phyloP scores from a whole-genome alignment of 495 filamentous ascomycete genomes.

The Trichoderma parareesei region DNA sequence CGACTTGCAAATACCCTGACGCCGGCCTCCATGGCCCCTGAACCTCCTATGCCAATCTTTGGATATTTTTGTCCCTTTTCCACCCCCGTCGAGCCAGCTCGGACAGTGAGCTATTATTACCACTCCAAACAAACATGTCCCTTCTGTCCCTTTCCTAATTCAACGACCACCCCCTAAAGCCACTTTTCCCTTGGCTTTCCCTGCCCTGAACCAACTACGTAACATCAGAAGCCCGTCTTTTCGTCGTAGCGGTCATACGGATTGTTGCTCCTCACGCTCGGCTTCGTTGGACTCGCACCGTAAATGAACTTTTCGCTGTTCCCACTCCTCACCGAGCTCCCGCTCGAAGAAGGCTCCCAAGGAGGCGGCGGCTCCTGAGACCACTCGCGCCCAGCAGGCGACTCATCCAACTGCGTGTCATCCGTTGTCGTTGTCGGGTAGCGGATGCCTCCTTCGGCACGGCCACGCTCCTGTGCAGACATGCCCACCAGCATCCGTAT shows the following conservation, averaged over 20 bases:
- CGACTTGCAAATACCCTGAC: not conserved
- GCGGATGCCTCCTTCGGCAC: slow-evolving; percentile 39
- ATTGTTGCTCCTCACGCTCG: not conserved
- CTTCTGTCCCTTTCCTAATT: not conserved
- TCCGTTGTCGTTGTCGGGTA: slow-evolving; percentile 14
- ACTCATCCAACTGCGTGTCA: not conserved
- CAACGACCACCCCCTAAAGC: not conserved
- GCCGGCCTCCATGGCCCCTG: not conserved
- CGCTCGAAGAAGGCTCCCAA: not conserved
- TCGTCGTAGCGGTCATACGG: not conserved
- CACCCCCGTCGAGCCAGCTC: not conserved
- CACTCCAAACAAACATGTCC: not conserved
- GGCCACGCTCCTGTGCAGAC: slow-evolving; percentile 40
- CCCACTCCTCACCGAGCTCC: not conserved
- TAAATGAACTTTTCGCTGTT: not conserved
- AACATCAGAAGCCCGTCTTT: not conserved
- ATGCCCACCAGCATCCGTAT: slow-evolving; percentile 52
- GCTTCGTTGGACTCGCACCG: not conserved
- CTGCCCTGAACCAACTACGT: not conserved
- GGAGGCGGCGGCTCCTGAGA: not conserved
- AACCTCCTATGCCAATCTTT: not conserved
- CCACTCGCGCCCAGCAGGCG: not conserved
- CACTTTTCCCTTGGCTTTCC: too few species aligned
- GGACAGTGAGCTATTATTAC: not conserved
- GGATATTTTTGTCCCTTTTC: not conserved